Evolutionary conservation across 768 basidiomycete genomes (phyloP).

Genomic region (Suillus brevipes): DNA sequence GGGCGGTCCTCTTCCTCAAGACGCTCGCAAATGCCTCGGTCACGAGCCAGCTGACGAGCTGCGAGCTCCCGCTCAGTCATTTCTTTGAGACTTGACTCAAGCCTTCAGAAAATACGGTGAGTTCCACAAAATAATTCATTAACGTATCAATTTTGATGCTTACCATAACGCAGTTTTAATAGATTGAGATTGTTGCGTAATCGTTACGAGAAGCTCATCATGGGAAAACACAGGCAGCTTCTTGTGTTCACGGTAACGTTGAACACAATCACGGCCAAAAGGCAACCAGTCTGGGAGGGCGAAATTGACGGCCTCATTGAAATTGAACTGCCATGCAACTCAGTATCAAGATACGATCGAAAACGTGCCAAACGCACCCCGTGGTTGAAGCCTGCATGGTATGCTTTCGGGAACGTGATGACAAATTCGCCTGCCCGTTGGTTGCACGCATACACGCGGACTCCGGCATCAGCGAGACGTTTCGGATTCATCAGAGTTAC

Average conservation of each 20-base stretch:
- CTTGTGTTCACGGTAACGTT: constrained; percentile 84
- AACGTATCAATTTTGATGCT: constrained; percentile 26
- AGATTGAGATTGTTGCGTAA: constrained; percentile 90
- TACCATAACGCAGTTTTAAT: constrained; percentile 95
- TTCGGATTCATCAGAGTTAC: constrained; percentile 97
- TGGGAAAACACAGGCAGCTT: constrained; percentile 98
- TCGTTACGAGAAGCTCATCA: constrained; percentile 95
- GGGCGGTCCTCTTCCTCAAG: constrained; percentile 78
- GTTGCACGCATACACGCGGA: constrained; percentile 91
- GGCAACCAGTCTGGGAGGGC: constrained; percentile 95
- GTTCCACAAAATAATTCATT: constrained; percentile 16
- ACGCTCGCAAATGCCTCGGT: constrained; percentile 60
- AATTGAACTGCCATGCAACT: constrained; percentile 71
- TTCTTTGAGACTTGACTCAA: constrained; percentile 78
- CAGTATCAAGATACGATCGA: constrained; percentile 15
- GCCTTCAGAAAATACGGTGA: constrained; percentile 49
- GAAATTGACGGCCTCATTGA: constrained; percentile 99
- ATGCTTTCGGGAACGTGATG: constrained; percentile 96
- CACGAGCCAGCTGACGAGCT: constrained; percentile 63
- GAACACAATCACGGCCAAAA: constrained; percentile 83
- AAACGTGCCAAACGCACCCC: constrained; percentile 63
- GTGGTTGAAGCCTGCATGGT: constrained; percentile 98
- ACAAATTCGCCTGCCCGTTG: constrained; percentile 98
- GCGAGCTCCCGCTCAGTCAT: constrained; percentile 86
- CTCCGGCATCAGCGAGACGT: constrained; percentile 81